Percentiles rank a stretch among this genome's conserved stretches.
Evolutionary conservation across 139 green algal genomes (phyloP).

Genomic region (Desmodesmus armatus): DNA sequence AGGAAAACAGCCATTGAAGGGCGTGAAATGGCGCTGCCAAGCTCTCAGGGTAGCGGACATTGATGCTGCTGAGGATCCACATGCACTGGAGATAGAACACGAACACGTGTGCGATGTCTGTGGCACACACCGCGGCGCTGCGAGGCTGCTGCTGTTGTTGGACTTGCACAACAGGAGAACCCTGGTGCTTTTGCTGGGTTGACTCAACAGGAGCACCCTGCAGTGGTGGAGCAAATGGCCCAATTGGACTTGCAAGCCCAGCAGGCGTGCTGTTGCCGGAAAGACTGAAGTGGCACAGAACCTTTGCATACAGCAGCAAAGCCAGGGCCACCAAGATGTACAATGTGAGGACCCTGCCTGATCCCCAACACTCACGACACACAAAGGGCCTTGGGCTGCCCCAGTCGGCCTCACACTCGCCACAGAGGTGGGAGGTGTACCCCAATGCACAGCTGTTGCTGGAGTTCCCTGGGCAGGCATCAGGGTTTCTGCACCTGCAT

Average conservation of each 20-base stretch:
- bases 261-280: not conserved
- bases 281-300: not conserved
- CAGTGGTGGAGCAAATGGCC: not conserved
- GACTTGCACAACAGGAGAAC: too few species aligned
- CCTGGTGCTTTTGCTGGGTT: not conserved
- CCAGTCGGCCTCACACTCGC: not conserved
- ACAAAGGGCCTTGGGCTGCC: not conserved
- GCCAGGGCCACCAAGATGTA: not conserved
- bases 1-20: not conserved
- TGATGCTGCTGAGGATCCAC: not conserved
- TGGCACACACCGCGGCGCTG: not conserved
- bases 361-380: not conserved
- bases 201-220: not conserved
- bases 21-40: not conserved
- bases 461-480: not conserved
- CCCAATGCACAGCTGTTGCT: not conserved
- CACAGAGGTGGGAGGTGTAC: not conserved
- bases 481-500: not conserved
- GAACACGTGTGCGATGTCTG: not conserved
- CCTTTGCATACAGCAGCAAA: not conserved
- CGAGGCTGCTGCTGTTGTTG: not conserved
- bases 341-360: not conserved
- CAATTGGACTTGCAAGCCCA: too few species aligned
- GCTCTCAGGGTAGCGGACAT: not conserved
- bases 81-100: not conserved